Conservation (phyloP, 257 asterid species). For the Nicotiana benthamiana region DNA sequence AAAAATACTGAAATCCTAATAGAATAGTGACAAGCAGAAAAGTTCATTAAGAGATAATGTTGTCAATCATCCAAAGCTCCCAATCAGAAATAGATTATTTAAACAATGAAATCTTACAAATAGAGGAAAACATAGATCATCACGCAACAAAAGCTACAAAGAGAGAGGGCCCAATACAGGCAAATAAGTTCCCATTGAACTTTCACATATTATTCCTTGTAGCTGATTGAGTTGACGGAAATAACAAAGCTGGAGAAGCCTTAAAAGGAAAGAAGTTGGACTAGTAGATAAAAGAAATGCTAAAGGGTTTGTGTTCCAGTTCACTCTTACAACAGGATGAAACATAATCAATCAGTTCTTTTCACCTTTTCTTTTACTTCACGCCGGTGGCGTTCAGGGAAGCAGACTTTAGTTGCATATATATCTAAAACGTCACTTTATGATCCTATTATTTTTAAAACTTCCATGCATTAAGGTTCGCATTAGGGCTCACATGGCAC, state of each 20-base stretch:
- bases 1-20: neutral
- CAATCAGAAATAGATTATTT: neutral
- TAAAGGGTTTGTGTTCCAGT: neutral
- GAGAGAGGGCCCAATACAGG: neutral
- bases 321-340: conserved; percentile 6
- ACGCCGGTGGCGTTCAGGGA: neutral
- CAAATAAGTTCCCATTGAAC: neutral
- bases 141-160: neutral
- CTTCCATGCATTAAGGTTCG: neutral
- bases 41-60: neutral
- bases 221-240: neutral
- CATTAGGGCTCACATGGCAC: neutral
- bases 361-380: neutral
- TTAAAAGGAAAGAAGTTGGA: neutral
- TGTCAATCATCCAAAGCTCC: neutral
- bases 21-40: neutral
- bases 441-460: neutral
- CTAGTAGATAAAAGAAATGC: neutral
- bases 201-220: neutral
- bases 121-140: neutral
- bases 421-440: neutral
- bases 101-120: neutral
- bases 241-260: neutral
- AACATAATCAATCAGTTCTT: neutral
- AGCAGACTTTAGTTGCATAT: conserved; percentile 2